Evolutionary conservation across 177 flowering plant genomes (phyloP), one percentile per base, ranked within the genome.

Genomic region (Telopea speciosissima): DNA sequence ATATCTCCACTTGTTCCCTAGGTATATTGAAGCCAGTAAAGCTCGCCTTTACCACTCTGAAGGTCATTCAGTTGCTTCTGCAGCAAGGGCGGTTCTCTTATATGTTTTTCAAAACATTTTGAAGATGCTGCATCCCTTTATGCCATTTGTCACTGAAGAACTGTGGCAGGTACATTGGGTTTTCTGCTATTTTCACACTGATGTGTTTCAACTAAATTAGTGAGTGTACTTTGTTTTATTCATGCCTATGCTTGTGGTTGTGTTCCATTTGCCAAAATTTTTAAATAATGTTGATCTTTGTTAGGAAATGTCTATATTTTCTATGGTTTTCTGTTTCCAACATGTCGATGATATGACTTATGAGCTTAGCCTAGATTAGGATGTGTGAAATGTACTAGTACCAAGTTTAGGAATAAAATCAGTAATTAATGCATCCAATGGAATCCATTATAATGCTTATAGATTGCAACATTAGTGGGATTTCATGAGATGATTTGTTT

Each of bases 21-120:
- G 98, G 98, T 94, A 94, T 73, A 94, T 94, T 72, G 98, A 94
- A 88, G 90, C 96, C 67, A 92, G 98, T 78, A 94, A 94, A 85
- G 85, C 96, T 75, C 93, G 92, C 61, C 85, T 94, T 54, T 88
- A 94, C 74, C 82, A 82, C 21, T 82, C 89, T 67, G 90, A 81
- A 59, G 80, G 72, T 71, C 69, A 73, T 61, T 74, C 88, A 65
- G 78, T 76, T 77, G 80, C 87, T 73, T 80, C 75, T 44, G 79
- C 83, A 24, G 80, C 98, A 11, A 90, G 84, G 77, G 95, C 96
- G 62, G 95, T 88, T 76, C 89, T 94, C 59, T 67, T 94, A 17
- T 92, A 94, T 82, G 93, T 88, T 36, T 94, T 87, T 82, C 92
- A 85, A 77, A 89, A 89, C 63, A 79, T 91, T 75, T 78, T 94